Percentiles rank a stretch among this genome's conserved stretches.
These are phyloP conservation scores for Fraxinus nigra DNA, from an alignment of 305 asterid genomes.

Conservation along the genomic window DNA sequence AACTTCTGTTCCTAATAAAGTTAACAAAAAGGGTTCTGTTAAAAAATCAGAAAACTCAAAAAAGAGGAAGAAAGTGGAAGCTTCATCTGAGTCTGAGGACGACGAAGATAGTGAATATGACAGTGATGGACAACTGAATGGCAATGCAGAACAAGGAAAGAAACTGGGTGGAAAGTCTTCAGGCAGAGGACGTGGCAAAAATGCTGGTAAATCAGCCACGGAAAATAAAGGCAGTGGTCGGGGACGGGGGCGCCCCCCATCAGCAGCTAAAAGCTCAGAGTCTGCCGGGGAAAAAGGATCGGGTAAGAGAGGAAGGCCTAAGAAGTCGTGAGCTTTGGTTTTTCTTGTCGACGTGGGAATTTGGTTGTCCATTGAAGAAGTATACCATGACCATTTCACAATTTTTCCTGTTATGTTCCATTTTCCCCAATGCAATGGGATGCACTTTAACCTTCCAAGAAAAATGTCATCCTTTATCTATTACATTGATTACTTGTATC, in stretches of 20 bases:
- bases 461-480: slow-evolving; percentile 29
- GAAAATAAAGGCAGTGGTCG: slow-evolving; percentile 52
- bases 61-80: slow-evolving; percentile 68
- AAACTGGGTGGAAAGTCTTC: slow-evolving; percentile 37
- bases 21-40: slow-evolving; percentile 37
- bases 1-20: slow-evolving; percentile 35
- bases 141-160: slow-evolving; percentile 30
- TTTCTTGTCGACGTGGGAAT: slow-evolving; percentile 1
- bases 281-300: slow-evolving; percentile 39
- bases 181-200: slow-evolving; percentile 56
- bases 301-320: slow-evolving; percentile 80
- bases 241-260: slow-evolving; percentile 67
- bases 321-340: slow-evolving; percentile 36
- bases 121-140: slow-evolving; percentile 54
- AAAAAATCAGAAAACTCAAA: slow-evolving; percentile 45
- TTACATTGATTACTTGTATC: not conserved
- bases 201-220: slow-evolving; percentile 34
- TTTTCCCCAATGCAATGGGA: slow-evolving; percentile 25
- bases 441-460: slow-evolving; percentile 27
- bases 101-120: slow-evolving; percentile 40
- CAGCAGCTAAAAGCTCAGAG: slow-evolving; percentile 35
- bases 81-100: slow-evolving; percentile 60
- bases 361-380: slow-evolving; percentile 17
- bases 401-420: not conserved
- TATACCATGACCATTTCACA: slow-evolving; percentile 16